Percentiles rank a stretch among this genome's conserved stretches.
These are phyloP conservation scores for Dichotomocladium elegans DNA, from an alignment of 371 early-diverging fungal genomes.

Conservation along the genomic window DNA sequence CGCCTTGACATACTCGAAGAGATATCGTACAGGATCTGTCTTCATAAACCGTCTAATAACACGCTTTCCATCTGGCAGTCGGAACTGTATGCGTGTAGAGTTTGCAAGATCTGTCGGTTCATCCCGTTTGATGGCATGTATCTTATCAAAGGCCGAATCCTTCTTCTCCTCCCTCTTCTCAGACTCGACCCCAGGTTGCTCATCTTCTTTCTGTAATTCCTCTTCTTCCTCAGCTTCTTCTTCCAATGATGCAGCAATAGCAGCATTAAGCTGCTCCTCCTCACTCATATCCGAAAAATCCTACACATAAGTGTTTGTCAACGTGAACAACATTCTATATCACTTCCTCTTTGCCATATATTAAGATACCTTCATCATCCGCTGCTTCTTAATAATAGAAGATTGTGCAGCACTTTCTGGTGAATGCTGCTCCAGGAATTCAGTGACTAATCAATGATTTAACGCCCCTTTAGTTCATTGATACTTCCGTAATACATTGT, in stretches of 20 bases:
- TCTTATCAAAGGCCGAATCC: slow-evolving; percentile 38
- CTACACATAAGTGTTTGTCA: slow-evolving; percentile 1
- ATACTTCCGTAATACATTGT: background rate
- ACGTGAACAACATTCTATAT: background rate
- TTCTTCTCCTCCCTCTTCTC: slow-evolving; percentile 19
- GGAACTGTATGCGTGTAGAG: slow-evolving; percentile 67
- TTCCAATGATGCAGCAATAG: slow-evolving; percentile 70
- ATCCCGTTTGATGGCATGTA: slow-evolving; percentile 42
- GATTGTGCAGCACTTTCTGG: slow-evolving; percentile 11
- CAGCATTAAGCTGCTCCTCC: slow-evolving; percentile 85
- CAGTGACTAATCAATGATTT: slow-evolving; percentile 43
- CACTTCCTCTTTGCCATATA: background rate
- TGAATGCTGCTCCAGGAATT: slow-evolving; percentile 41
- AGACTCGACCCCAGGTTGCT: slow-evolving; percentile 10
- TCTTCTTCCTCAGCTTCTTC: slow-evolving; percentile 19
- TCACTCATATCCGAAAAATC: slow-evolving; percentile 75
- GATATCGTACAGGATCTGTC: slow-evolving; percentile 55
- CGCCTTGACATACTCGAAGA: slow-evolving; percentile 70
- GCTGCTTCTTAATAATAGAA: slow-evolving; percentile 20
- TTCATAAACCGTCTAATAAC: slow-evolving; percentile 63
- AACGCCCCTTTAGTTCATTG: background rate
- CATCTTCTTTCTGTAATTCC: slow-evolving; percentile 4
- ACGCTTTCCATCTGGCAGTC: slow-evolving; percentile 67
- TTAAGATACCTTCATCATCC: slow-evolving; percentile 21
- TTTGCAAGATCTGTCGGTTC: slow-evolving; percentile 50